Evolutionary conservation across 495 filamentous ascomycete species (phyloP), one percentile per base, ranked within the genome.

Genomic region (Barbatosphaeria neglecta): DNA sequence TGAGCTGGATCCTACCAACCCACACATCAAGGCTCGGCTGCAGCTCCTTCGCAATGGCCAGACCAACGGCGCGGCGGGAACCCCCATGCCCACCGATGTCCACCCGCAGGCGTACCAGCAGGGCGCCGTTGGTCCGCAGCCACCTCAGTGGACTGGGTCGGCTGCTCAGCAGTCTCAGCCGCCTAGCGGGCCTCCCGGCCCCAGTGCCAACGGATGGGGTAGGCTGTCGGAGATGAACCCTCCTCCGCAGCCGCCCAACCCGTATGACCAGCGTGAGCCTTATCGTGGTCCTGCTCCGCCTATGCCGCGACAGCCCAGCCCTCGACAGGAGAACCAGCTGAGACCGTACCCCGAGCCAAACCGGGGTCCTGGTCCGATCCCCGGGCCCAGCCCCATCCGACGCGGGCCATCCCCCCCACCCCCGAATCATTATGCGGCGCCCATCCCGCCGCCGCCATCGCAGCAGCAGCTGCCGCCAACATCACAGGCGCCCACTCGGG

Each of bases 21-120:
- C 87, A 3, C 90, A 97, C 58, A 97, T 98, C 71, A 98, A 98
- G 58, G 87, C 90, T 47, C 82, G 92, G 33, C 69, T 98, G 50
- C 84, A 93, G 56, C 76, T 98, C 22, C 76, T 98, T 20, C 80
- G 84, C 23, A 84, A 72, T 46, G 87, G 87, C 37, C 83, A 87
- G 51, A 75, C 83, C 10, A 81, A 75, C 41, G 77, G 76, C 41
- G 77, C 86, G 10, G 66, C 62, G 33, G 60, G 62, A 41, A 61
- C 67, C 39, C 68, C 69, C 10, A 61, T 69, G 46, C 70, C 70
- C 7, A 72, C 70, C n/a, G 70, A 74, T 51, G 68, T 73, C 20
- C 75, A 78, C 54, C 87, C 87, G 28, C 84, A 89, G 56, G 82
- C 86, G 18, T 90, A 93, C 54, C 84, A 89, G 57, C 70, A 81